Percentiles rank a stretch among this genome's conserved stretches.
These are phyloP conservation scores for Gonium pectorale DNA, from an alignment of 139 green algal species.

Conservation along the genomic window DNA sequence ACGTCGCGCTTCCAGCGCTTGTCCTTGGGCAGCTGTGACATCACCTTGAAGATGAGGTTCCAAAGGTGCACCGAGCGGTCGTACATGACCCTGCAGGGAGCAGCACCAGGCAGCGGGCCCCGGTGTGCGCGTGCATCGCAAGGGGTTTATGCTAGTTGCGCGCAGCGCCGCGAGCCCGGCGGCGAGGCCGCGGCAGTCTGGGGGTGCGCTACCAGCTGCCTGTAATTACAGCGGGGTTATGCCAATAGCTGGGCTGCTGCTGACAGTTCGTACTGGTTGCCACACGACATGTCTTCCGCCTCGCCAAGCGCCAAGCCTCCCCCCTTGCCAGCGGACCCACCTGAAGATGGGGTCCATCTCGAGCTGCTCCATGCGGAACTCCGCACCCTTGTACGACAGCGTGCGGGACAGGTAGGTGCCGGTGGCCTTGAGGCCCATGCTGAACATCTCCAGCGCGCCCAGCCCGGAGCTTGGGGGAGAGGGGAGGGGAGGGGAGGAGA, in stretches of 20 bases:
- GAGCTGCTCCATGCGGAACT: slow-evolving; percentile 80
- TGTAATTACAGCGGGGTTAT: too few species aligned
- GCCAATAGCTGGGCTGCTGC: too few species aligned
- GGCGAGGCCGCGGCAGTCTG: too few species aligned
- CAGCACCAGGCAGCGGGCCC: background rate
- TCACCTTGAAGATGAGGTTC: slow-evolving; percentile 44
- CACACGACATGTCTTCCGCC: too few species aligned
- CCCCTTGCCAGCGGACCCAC: slow-evolving; percentile 22
- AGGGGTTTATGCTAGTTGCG: too few species aligned
- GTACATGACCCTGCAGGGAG: slow-evolving; percentile 74
- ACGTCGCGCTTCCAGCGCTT: background rate
- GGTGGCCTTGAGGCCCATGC: slow-evolving; percentile 77
- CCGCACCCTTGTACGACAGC: slow-evolving; percentile 78
- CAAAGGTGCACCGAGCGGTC: slow-evolving; percentile 73
- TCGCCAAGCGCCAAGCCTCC: too few species aligned
- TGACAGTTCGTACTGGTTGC: too few species aligned
- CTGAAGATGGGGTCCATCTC: slow-evolving; percentile 65
- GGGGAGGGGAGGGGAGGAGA: too few species aligned
- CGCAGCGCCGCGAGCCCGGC: too few species aligned
- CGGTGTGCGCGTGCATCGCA: too few species aligned
- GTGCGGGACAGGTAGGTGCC: slow-evolving; percentile 87
- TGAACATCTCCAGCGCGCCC: slow-evolving; percentile 78
- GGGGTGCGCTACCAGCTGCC: too few species aligned
- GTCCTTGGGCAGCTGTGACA: background rate
- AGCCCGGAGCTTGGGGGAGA: slow-evolving; percentile 64